Evolutionary conservation across 2,329 filamentous ascomycete genomes (phyloP).

Genomic region (Trichothecium roseum): DNA sequence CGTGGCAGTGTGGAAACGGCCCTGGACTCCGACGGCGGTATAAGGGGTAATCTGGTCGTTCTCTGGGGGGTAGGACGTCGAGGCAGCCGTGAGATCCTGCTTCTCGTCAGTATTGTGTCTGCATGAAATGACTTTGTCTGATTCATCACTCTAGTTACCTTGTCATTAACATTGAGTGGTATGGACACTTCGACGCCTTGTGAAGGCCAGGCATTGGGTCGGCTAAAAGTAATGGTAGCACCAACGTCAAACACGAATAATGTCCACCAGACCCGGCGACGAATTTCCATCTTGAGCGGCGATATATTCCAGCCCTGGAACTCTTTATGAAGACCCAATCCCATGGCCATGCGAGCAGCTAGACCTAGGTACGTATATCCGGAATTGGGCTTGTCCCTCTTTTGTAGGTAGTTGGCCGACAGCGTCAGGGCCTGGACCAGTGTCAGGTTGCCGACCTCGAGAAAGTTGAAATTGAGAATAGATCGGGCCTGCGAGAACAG

Average conservation of each 20-base stretch:
- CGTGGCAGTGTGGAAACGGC: slow-evolving; percentile 31
- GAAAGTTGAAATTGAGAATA: slow-evolving; percentile 27
- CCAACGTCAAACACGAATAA: slow-evolving; percentile 35
- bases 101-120: not conserved
- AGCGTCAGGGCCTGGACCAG: slow-evolving; percentile 34
- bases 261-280: slow-evolving; percentile 25
- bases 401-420: slow-evolving; percentile 38
- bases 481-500: slow-evolving; percentile 18
- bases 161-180: slow-evolving; percentile 33
- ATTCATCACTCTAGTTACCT: slow-evolving; percentile 14
- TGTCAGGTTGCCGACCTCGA: slow-evolving; percentile 33
- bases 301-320: slow-evolving; percentile 20
- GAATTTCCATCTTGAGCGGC: slow-evolving; percentile 22
- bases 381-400: slow-evolving; percentile 38
- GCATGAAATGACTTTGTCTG: slow-evolving; percentile 1
- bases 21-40: slow-evolving; percentile 30
- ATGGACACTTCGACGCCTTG: slow-evolving; percentile 29
- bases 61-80: slow-evolving; percentile 19
- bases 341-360: slow-evolving; percentile 37
- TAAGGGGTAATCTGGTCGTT: slow-evolving; percentile 30
- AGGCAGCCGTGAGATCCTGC: slow-evolving; percentile 22
- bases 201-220: slow-evolving; percentile 29
- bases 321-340: slow-evolving; percentile 38
- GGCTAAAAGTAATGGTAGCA: slow-evolving; percentile 35
- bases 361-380: slow-evolving; percentile 42